Evolutionary conservation across 1,284 basidiomycete genomes (phyloP).

Genomic region (Wallemia hederae): DNA sequence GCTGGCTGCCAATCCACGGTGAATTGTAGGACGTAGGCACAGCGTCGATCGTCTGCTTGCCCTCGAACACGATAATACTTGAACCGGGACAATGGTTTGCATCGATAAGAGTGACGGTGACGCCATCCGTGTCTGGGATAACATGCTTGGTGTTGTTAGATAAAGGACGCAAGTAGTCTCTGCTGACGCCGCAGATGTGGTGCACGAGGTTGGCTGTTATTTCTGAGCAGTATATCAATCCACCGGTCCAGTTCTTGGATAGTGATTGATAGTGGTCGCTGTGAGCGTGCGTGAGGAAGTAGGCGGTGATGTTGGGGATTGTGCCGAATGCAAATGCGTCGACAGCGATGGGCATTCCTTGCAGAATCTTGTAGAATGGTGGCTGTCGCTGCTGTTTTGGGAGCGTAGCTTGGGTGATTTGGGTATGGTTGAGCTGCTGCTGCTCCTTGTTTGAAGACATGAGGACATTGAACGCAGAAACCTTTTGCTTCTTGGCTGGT

Average conservation of each 20-base stretch:
- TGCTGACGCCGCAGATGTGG: conserved; percentile 62
- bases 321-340: conserved; percentile 79
- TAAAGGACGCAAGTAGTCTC: conserved; percentile 56
- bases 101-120: conserved; percentile 73
- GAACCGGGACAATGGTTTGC: conserved; percentile 96
- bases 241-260: conserved; percentile 55
- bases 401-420: conserved; percentile 17
- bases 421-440: conserved; percentile 28
- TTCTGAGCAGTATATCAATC: conserved; percentile 80
- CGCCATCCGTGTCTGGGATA: conserved; percentile 57
- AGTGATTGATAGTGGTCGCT: conserved; percentile 73
- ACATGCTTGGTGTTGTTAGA: conserved; percentile 44
- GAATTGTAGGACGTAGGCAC: conserved; percentile 49
- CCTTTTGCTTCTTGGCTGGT: background rate
- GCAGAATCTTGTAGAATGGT: conserved; percentile 76
- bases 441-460: conserved; percentile 60
- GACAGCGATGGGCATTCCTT: conserved; percentile 89
- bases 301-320: conserved; percentile 62
- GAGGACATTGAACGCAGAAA: conserved; percentile 35
- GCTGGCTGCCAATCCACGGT: conserved; percentile 33
- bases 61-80: conserved; percentile 75
- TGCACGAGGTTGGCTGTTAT: conserved; percentile 69
- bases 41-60: conserved; percentile 55
- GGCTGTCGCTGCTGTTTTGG: conserved; percentile 19
- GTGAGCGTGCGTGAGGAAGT: conserved; percentile 45